A percentile compares a stretch with the other conserved stretches of the same genome.
Evolutionary conservation across 108 stramenopile species (phyloP).

Genomic region (Fragilaria crotonensis): DNA sequence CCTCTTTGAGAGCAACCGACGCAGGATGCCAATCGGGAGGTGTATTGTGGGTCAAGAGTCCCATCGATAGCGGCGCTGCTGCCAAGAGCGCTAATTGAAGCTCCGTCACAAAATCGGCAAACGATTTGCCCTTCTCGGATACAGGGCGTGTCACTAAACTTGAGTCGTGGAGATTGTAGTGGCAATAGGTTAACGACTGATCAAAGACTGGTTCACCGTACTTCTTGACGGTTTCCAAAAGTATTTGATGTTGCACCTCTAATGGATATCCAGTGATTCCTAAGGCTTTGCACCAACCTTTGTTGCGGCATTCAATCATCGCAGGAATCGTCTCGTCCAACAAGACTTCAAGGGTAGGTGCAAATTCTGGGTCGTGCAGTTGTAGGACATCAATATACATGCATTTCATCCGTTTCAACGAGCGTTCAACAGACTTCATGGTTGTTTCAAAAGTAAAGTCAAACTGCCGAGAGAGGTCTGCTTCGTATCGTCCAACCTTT

Average conservation of each 20-base stretch:
- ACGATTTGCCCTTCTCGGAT: conserved; percentile 14
- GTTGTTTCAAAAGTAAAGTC: conserved; percentile 78
- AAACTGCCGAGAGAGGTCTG: conserved; percentile 69
- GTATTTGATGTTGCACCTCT: conserved; percentile 70
- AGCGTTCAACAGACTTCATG: conserved; percentile 55
- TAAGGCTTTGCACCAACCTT: conserved; percentile 64
- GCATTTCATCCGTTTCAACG: conserved; percentile 61
- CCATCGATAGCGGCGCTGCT: conserved; percentile 87
- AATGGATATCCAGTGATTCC: conserved; percentile 91
- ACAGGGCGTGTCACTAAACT: conserved; percentile 35
- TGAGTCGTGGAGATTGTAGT: conserved; percentile 75
- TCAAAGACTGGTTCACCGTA: conserved; percentile 47
- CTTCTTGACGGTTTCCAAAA: conserved; percentile 44
- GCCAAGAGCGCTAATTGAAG: conserved; percentile 47
- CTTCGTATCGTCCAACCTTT: conserved; percentile 80
- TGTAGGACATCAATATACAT: conserved; percentile 82
- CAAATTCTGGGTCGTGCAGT: conserved; percentile 90
- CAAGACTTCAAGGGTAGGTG: conserved; percentile 54
- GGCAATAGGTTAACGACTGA: conserved; percentile 80
- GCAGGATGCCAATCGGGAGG: conserved; percentile 85
- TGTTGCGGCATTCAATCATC: conserved; percentile 48
- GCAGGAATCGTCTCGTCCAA: conserved; percentile 74
- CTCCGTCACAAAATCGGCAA: conserved; percentile 38
- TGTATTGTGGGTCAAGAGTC: conserved; percentile 54
- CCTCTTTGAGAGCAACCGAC: conserved; percentile 38